Conservation (phyloP, 768 basidiomycete genomes). For the Mycena crocata region DNA sequence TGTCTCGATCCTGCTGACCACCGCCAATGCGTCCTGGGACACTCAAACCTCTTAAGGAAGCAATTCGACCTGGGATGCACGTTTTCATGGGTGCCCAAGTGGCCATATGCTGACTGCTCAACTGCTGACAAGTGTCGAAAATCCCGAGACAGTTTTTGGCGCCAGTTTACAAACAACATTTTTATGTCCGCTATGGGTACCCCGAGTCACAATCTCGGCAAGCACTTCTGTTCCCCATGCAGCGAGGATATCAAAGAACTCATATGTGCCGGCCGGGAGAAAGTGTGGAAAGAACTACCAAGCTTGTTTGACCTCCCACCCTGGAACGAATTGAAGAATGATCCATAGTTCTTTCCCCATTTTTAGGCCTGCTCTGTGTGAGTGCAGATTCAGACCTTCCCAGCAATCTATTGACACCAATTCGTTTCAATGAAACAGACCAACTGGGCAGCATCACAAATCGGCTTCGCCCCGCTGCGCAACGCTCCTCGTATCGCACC, state of each 20-base stretch:
- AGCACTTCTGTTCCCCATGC: not conserved
- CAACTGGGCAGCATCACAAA: no score
- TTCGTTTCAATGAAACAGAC: no score
- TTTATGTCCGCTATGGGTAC: not conserved
- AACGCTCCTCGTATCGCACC: no score
- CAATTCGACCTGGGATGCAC: not conserved
- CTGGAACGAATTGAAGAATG: conserved; percentile 21
- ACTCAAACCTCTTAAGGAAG: not conserved
- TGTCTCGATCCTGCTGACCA: not conserved
- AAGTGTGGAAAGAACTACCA: conserved; percentile 16
- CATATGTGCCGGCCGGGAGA: not conserved
- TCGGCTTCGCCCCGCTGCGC: no score
- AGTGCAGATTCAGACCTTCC: no score
- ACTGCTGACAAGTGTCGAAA: not conserved
- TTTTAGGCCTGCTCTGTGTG: no score
- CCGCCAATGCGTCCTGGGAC: not conserved
- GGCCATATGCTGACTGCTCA: not conserved
- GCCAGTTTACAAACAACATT: not conserved
- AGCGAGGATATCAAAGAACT: not conserved
- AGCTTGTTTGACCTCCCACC: conserved; percentile 2
- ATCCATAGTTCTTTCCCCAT: not conserved
- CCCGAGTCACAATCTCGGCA: no score
- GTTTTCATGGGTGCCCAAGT: not conserved
- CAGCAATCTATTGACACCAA: no score
- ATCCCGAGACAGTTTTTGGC: not conserved